Evolutionary conservation across 768 basidiomycete species (phyloP), one percentile per base, ranked within the genome.

Genomic region (Leccinum disarticulatum): DNA sequence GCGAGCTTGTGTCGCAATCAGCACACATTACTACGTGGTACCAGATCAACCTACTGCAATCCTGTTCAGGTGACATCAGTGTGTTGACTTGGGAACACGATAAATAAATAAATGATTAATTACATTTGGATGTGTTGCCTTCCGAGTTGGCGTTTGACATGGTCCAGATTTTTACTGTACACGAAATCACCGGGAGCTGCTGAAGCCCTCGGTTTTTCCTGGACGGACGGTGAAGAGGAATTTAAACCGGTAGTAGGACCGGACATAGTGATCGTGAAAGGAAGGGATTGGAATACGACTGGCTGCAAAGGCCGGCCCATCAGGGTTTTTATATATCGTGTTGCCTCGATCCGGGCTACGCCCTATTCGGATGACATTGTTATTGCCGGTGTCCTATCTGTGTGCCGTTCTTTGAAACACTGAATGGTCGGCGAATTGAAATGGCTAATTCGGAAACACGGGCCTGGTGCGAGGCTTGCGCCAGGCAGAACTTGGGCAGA

Each of bases 61-160:
- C 65, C 67, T 69, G 15, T 53, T 56, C 19, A 50, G 19, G 33
- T 30, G 17, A 15, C 4, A 14, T 65, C 17, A 61, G 52, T 15
- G 22, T 11, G 46, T 46, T 13, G 53, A 25, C 28, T n/a, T 22
- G 19, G 19, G 51, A 22, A 48, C 27, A 50, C 17, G 7, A 28
- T 8, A 47, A 36, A 52, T 35, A 43, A 50, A 33, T 25, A 43
- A 50, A 33, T 25, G 31, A 33, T 6, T 11, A 9, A 35, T 53
- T 54, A 64, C 68, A 69, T 68, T 30, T 64, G 61, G 22, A 69
- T 64, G 36, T 66, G 67, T 25, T 63, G 61, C 31, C 53, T 61
- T 35, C 68, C 63, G 33, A 69, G 60, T 52, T 57, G 57, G 22
- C 65, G 68, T 36, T 64, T 54, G 47, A 69, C 66, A 48, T 58